Evolutionary conservation across 371 early-diverging fungal genomes (phyloP).

Genomic region (Rhizopus stolonifer): DNA sequence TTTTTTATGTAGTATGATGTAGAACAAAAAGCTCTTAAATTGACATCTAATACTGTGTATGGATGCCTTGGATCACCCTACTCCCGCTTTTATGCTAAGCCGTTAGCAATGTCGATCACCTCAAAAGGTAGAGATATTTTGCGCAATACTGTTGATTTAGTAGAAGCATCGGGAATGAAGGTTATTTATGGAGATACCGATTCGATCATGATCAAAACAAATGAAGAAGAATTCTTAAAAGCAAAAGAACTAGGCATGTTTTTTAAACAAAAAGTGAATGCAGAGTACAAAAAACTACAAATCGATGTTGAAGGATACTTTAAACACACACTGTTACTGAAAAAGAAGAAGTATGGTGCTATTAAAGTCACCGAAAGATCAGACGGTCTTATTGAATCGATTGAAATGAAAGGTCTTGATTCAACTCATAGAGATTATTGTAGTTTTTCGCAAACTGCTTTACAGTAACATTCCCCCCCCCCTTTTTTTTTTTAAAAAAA

Average conservation of each 20-base stretch:
- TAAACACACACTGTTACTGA: slow-evolving; percentile 92
- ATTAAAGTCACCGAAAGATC: slow-evolving; percentile 54
- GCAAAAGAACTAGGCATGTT: slow-evolving; percentile 82
- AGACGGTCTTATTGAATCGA: slow-evolving; percentile 39
- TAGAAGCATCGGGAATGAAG: slow-evolving; percentile 75
- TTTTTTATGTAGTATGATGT: slow-evolving; percentile 92
- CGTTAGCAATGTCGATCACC: slow-evolving; percentile 98
- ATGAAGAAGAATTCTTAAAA: slow-evolving; percentile 69
- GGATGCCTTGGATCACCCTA: slow-evolving; percentile 98
- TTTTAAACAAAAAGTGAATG: slow-evolving; percentile 89
- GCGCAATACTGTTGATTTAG: slow-evolving; percentile 91
- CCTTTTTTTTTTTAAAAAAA: background rate
- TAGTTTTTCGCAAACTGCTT: slow-evolving; percentile 79
- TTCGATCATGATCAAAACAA: slow-evolving; percentile 99
- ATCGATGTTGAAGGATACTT: slow-evolving; percentile 98
- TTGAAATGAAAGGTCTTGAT: slow-evolving; percentile 97
- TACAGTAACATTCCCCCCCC: slow-evolving; percentile 66
- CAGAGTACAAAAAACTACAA: slow-evolving; percentile 90
- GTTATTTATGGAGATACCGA: slow-evolving; percentile 99
- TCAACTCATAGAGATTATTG: slow-evolving; percentile 97
- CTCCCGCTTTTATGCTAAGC: slow-evolving; percentile 98
- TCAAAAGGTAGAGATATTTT: slow-evolving; percentile 97
- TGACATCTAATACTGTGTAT: slow-evolving; percentile 99
- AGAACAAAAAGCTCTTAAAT: slow-evolving; percentile 96
- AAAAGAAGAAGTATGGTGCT: slow-evolving; percentile 99